These are phyloP conservation scores for Pseudogymnoascus sp. DNA, from an alignment of 2,329 filamentous ascomycete species.

Conservation along the genomic window DNA sequence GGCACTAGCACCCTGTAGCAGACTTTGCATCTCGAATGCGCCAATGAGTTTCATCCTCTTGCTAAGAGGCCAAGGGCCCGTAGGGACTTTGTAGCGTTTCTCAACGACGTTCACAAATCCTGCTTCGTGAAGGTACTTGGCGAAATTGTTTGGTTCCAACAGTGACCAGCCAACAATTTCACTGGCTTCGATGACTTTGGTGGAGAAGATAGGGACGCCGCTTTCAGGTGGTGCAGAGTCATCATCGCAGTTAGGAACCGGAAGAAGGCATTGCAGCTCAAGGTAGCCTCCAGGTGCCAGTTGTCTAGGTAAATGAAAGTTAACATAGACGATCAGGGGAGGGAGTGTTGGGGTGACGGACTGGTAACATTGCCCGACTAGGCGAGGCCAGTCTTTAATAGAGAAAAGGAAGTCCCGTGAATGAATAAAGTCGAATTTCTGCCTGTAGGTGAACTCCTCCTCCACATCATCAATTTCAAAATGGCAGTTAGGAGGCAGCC, in stretches of 20 bases:
- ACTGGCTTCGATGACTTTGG: constrained; percentile 29
- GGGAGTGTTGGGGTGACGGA: background rate
- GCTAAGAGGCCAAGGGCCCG: constrained; percentile 16
- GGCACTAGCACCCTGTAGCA: constrained; percentile 13
- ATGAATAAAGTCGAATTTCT: no score
- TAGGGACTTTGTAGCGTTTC: constrained; percentile 15
- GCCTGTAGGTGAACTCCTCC: constrained; percentile 39
- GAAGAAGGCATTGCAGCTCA: constrained; percentile 6
- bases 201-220: constrained; percentile 27
- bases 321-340: background rate
- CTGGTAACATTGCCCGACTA: background rate
- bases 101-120: constrained; percentile 17
- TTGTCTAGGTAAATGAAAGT: background rate
- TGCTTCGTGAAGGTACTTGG: constrained; percentile 22
- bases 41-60: constrained; percentile 16
- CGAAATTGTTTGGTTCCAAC: constrained; percentile 11
- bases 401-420: no score
- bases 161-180: background rate
- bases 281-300: constrained; percentile 12
- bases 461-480: constrained; percentile 47
- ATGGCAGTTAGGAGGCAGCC: constrained; percentile 39
- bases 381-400: no score
- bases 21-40: constrained; percentile 17
- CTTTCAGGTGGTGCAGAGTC: background rate
- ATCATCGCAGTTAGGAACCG: constrained; percentile 9